Evolutionary conservation across 2,329 filamentous ascomycete genomes (phyloP).

Genomic region (Diatrype stigma): DNA sequence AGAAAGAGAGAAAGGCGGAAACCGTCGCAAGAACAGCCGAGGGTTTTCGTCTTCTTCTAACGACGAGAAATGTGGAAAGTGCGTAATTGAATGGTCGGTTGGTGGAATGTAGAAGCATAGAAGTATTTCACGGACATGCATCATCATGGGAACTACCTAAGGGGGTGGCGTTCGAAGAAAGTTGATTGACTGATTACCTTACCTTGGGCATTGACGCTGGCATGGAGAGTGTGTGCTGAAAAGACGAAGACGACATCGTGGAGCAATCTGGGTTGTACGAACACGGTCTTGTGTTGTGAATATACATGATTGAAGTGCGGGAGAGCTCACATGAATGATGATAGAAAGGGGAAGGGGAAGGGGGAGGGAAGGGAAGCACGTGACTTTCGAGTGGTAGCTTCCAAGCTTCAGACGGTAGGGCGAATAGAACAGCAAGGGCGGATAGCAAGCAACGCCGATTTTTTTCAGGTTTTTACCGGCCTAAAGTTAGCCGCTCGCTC

Average conservation of each 20-base stretch:
- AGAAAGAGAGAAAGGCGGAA: no score
- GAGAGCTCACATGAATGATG: not conserved
- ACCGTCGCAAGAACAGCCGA: no score
- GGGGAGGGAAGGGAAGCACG: not conserved
- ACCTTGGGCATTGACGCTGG: not conserved
- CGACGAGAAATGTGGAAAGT: not conserved
- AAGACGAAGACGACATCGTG: constrained; percentile 1
- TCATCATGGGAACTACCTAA: not conserved
- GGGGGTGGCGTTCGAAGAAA: not conserved
- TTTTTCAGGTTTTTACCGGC: no score
- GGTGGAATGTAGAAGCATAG: not conserved
- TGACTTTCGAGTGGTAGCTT: not conserved
- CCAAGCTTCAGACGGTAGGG: no score
- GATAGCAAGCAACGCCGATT: not conserved
- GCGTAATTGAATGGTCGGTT: not conserved
- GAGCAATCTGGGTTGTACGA: constrained; percentile 7
- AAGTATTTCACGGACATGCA: not conserved
- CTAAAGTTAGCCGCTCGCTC: no score
- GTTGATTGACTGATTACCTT: no score
- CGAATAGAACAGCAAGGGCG: no score
- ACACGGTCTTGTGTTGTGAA: constrained; percentile 2
- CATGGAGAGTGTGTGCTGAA: not conserved
- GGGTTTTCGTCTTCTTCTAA: no score
- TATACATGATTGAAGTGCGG: not conserved
- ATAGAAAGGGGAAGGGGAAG: not conserved